Percentiles rank a stretch among this genome's conserved stretches.
Evolutionary conservation across 495 filamentous ascomycete species (phyloP).

Genomic region (Xylaria cubensis): DNA sequence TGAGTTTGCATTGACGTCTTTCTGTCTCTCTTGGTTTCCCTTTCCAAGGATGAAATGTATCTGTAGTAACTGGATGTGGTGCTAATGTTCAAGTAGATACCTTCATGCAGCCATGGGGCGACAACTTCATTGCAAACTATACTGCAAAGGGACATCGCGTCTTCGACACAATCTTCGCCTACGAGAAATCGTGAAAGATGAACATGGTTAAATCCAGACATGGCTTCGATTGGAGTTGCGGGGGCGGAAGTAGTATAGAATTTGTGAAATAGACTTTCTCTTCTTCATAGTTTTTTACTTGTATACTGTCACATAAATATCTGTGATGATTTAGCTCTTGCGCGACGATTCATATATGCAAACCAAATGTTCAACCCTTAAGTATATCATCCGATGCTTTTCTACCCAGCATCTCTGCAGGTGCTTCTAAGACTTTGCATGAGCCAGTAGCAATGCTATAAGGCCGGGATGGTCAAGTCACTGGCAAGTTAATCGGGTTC

Average conservation of each 20-base stretch:
- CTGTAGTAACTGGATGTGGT: neutral
- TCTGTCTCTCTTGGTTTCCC: neutral
- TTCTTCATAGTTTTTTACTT: neutral
- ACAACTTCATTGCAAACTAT: slow-evolving; percentile 38
- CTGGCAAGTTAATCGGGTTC: neutral
- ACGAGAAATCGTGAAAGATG: neutral
- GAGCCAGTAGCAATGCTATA: neutral
- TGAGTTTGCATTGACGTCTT: slow-evolving; percentile 39
- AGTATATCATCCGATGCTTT: neutral
- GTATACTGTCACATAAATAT: neutral
- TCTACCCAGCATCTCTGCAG: neutral
- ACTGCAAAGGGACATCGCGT: slow-evolving; percentile 37
- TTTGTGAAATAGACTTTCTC: neutral
- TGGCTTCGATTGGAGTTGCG: neutral
- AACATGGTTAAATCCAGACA: neutral
- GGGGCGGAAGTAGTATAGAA: neutral
- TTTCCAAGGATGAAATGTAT: neutral
- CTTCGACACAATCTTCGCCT: slow-evolving; percentile 25
- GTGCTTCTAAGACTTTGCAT: neutral
- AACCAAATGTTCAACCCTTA: neutral
- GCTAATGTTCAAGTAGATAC: slow-evolving; percentile 34
- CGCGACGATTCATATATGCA: neutral
- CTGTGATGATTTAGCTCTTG: neutral
- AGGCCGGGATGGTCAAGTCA: neutral
- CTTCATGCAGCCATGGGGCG: slow-evolving; percentile 39